phyloP scores from a whole-genome alignment of 75 land plant genomes.

The Cryptomeria japonica region DNA sequence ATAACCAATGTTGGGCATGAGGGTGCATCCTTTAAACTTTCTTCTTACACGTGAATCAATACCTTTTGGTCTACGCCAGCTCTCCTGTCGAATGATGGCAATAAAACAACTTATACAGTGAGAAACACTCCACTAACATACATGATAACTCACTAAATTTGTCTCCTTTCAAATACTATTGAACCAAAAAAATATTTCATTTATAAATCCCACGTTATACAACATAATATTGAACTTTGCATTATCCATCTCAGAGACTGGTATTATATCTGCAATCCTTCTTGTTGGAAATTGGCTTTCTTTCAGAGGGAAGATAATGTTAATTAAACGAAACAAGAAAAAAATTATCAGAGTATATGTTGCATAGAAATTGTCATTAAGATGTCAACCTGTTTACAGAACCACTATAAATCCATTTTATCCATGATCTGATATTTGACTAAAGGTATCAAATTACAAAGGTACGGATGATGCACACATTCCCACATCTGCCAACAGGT shows the following conservation, averaged over 20 bases:
- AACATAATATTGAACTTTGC: background rate
- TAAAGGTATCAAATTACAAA: background rate
- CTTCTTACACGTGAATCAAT: constrained; percentile 54
- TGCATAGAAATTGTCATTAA: background rate
- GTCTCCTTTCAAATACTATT: background rate
- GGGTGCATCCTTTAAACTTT: constrained; percentile 53
- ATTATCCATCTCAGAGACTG: background rate
- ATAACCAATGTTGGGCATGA: constrained; percentile 66
- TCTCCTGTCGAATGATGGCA: constrained; percentile 21
- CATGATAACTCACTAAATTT: background rate
- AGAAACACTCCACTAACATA: background rate
- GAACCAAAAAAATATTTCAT: background rate
- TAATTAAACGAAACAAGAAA: too few relatives aligned
- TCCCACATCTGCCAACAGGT: background rate
- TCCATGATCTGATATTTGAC: background rate
- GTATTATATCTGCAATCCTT: too few relatives aligned
- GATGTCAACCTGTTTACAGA: background rate
- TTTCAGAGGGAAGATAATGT: background rate
- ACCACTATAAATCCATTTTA: background rate
- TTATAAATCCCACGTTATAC: background rate
- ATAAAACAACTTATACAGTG: too few relatives aligned
- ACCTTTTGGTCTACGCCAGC: constrained; percentile 28
- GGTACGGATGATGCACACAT: background rate
- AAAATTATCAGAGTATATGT: too few relatives aligned
- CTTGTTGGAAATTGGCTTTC: background rate